Evolutionary conservation across 176 grass and related monocot species (phyloP).

Genomic region (Thalia dealbata): DNA sequence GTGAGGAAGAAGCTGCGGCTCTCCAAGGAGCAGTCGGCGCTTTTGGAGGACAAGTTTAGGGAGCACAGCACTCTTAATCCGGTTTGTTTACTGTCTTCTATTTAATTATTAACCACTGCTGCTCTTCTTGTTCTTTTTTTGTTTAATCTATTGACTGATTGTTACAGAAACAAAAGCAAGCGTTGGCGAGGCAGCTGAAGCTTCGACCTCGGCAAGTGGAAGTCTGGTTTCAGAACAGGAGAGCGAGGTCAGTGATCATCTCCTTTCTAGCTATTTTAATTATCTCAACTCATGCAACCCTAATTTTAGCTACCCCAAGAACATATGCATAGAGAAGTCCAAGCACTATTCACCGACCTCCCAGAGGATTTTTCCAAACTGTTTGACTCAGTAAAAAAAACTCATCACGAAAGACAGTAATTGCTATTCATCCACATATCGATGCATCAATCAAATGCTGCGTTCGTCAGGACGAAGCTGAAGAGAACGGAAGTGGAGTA

Average conservation of each 20-base stretch:
- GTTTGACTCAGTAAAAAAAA: no score
- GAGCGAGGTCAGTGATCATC: slow-evolving; percentile 20
- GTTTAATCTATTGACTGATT: neutral
- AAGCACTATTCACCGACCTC: no score
- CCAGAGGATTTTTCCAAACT: no score
- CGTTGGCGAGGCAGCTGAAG: slow-evolving; percentile 11
- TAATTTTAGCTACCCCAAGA: neutral
- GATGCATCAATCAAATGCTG: no score
- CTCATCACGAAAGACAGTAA: no score
- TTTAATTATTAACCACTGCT: neutral
- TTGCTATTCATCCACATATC: no score
- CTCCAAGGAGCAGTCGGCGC: slow-evolving; percentile 82
- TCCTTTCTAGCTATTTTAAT: neutral
- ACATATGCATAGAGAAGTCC: no score
- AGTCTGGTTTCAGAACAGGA: slow-evolving; percentile 31
- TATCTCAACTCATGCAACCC: neutral
- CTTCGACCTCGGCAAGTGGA: slow-evolving; percentile 19
- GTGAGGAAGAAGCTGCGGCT: slow-evolving; percentile 90
- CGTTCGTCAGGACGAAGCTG: slow-evolving; percentile 75
- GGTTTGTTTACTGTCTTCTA: slow-evolving; percentile 17
- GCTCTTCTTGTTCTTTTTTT: neutral
- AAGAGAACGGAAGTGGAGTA: slow-evolving; percentile 96
- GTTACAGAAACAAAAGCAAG: slow-evolving; percentile 18
- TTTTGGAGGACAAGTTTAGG: slow-evolving; percentile 86
- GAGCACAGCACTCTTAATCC: slow-evolving; percentile 92